These are phyloP conservation scores for Cytospora paraplurivora DNA, from an alignment of 2,329 filamentous ascomycete genomes.

Conservation along the genomic window DNA sequence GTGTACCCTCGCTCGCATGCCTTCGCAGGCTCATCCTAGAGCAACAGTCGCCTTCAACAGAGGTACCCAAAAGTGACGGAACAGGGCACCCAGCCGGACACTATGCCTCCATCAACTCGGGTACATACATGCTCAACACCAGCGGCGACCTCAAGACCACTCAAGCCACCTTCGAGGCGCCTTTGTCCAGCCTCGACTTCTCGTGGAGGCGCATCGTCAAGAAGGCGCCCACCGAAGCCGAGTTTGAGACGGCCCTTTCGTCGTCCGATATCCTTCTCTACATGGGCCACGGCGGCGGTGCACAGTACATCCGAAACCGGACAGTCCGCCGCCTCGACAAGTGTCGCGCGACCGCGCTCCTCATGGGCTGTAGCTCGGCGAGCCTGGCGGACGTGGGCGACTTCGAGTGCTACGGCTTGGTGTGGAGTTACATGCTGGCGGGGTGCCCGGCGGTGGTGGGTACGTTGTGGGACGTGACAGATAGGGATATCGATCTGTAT, in stretches of 20 bases:
- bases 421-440: slow-evolving; percentile 88
- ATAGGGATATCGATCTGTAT: slow-evolving; percentile 95
- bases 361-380: slow-evolving; percentile 94
- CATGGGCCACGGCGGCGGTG: slow-evolving; percentile 93
- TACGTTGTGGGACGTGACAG: slow-evolving; percentile 97
- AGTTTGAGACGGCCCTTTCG: slow-evolving; percentile 71
- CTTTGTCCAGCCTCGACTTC: slow-evolving; percentile 63
- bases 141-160: slow-evolving; percentile 81
- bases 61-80: slow-evolving; percentile 23
- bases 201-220: slow-evolving; percentile 73
- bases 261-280: slow-evolving; percentile 78
- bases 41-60: slow-evolving; percentile 34
- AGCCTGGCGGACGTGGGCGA: slow-evolving; percentile 78
- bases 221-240: slow-evolving; percentile 71
- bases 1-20: slow-evolving; percentile 83
- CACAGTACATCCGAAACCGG: slow-evolving; percentile 87
- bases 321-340: slow-evolving; percentile 77
- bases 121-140: slow-evolving; percentile 87
- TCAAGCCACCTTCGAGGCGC: slow-evolving; percentile 70
- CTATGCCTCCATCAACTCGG: slow-evolving; percentile 56
- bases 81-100: slow-evolving; percentile 49
- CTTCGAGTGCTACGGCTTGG: slow-evolving; percentile 88
- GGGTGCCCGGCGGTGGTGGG: slow-evolving; percentile 85
- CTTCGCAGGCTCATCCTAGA: slow-evolving; percentile 75
- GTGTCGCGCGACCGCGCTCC: slow-evolving; percentile 75